Evolutionary conservation across 228 moss, liverwort and hornwort species (phyloP), one percentile per base, ranked within the genome.

Genomic region (Sphagnum magellanicum): DNA sequence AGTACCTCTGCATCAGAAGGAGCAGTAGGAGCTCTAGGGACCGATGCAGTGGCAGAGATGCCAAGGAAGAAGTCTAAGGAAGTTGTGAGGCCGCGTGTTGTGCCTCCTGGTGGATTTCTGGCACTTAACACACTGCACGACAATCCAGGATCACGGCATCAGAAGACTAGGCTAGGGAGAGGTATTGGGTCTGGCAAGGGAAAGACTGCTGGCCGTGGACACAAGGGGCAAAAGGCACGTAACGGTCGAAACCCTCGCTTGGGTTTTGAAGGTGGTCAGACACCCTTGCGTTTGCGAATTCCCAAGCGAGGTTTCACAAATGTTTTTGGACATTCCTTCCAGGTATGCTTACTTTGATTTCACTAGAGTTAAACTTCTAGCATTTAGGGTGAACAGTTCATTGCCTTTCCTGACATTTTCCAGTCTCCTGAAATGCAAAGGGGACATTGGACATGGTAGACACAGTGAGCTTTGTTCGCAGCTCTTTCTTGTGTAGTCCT

Each of bases 171-270:
- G 74, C 67, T 91, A 51, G 97, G 97, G 16, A 76, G 97, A 76
- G 97, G 97, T 50, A 93, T 98, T 60, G 97, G 97, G 14, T 98
- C 97, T 48, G 97, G 97, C 0, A 98, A 98, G 73, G 97, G 93
- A n/a, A 98, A 98, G 75, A 98, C 97, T 3, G 83, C 91, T 2
- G 97, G 93, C 9, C 84, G 90, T 52, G 97, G 97, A 32, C 97
- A 98, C 60, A 98, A 98, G 77, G 97, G 97, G 52, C 97, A 98
- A 85, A 98, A 93, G 75, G 97, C 97, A 3, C 90, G 97, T 12
- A 96, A 93, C 74, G 93, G 97, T 11, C 79, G 81, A 57, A 81
- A 86, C 57, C 97, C 97, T 15, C 77, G 97, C 50, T 80, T 93
- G 50, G 97, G 97, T 64, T 98, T 98, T 60, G 97, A 93, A 79